Percentiles rank a stretch among this genome's conserved stretches.
phyloP scores from a whole-genome alignment of 495 filamentous ascomycete genomes.

The Clohesyomyces aquaticus region DNA sequence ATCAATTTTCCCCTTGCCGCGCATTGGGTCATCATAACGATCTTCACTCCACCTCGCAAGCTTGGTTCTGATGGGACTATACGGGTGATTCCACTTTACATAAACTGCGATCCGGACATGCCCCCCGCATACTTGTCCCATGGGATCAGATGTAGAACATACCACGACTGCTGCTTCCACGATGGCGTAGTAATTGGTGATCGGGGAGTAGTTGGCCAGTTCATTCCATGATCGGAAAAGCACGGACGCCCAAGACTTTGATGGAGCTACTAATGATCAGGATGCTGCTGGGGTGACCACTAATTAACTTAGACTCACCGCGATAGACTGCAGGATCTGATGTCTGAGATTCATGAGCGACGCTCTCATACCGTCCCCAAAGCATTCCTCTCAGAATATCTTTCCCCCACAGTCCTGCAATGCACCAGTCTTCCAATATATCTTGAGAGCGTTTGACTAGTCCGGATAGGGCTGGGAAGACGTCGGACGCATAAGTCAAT shows the following conservation, averaged over 20 bases:
- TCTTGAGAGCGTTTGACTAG: constrained; percentile 32
- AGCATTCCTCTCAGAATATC: constrained; percentile 6
- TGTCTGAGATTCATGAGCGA: background rate
- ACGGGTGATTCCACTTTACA: background rate
- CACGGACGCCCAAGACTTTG: constrained; percentile 4
- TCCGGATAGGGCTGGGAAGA: constrained; percentile 42
- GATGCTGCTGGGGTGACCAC: background rate
- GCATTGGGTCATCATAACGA: background rate
- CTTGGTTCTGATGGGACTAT: no score
- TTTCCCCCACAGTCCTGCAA: constrained; percentile 29
- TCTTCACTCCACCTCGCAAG: background rate
- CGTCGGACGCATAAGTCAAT: constrained; percentile 9
- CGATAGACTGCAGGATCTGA: constrained; percentile 1
- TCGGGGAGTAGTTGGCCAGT: background rate
- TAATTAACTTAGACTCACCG: constrained; percentile 1
- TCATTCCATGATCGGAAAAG: background rate
- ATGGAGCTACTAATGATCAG: background rate
- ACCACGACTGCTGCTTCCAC: background rate
- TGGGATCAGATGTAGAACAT: background rate
- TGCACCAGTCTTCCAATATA: constrained; percentile 5
- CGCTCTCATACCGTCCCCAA: background rate
- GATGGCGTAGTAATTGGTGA: background rate
- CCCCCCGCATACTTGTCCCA: background rate
- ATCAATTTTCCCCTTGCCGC: background rate
- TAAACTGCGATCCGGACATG: background rate